Conservation (phyloP, 1,284 basidiomycete genomes). For the Termitomyces sp. region DNA sequence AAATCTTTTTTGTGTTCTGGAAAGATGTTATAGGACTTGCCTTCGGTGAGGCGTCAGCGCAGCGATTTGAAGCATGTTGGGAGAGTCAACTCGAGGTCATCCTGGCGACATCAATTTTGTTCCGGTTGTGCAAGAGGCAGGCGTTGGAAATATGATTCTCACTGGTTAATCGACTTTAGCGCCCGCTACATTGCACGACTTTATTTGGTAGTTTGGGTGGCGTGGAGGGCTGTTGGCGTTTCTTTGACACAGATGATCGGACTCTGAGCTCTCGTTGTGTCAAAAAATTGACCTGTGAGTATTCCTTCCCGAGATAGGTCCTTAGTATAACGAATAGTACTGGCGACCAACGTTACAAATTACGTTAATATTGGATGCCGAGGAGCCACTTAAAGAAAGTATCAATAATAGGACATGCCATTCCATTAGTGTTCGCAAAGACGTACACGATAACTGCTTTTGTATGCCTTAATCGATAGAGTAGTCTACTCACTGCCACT, state of each 20-base stretch:
- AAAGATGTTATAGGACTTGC: constrained; percentile 26
- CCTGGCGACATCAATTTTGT: constrained; percentile 16
- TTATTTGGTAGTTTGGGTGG: background rate
- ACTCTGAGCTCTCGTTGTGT: background rate
- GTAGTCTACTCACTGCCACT: too few species aligned
- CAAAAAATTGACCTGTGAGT: background rate
- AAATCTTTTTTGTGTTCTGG: constrained; percentile 26
- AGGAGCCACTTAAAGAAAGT: background rate
- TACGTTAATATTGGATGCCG: background rate
- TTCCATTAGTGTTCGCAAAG: background rate
- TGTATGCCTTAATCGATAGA: background rate
- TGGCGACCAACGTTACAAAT: too few species aligned
- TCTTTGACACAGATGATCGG: background rate
- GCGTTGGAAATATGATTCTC: background rate
- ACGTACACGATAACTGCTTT: background rate
- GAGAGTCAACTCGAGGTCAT: constrained; percentile 3
- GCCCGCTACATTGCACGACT: too few species aligned
- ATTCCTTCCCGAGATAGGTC: too few species aligned
- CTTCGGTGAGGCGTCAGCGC: constrained; percentile 23
- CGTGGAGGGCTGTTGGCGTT: background rate
- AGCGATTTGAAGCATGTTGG: constrained; percentile 21
- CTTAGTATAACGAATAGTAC: background rate
- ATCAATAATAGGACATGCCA: background rate
- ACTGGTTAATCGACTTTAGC: background rate
- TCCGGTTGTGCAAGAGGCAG: background rate